Evolutionary conservation across 1,284 basidiomycete species (phyloP), one percentile per base, ranked within the genome.

Genomic region (Ustilago tritici): DNA sequence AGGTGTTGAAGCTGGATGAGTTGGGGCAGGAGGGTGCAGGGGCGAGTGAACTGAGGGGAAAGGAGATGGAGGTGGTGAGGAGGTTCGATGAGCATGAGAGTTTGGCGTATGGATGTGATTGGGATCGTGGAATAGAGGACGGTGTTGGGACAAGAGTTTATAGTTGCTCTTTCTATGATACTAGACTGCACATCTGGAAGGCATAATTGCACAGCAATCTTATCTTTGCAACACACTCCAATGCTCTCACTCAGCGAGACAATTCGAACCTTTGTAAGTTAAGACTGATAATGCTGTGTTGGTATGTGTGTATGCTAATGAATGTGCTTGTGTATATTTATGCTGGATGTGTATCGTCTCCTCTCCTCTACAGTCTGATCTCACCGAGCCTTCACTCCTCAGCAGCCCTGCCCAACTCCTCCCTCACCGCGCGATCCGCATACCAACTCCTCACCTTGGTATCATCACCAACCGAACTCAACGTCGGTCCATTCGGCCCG

Each of bases 111-210:
- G 97, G 97, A 0, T 93, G 90, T 8, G 96, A 99, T 86, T 99
- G 97, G 96, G 92, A 91, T n/a, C 78, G 82, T n/a, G 88, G 84
- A 8, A 11, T 17, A 1, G 83, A 59, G 7, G 84, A 76, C 32
- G 85, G 77, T 1, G 87, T 72, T 60, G 59, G 34, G 55, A 92
- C 90, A 4, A 76, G 93, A 36, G 89, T 98, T 36, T 94, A 91
- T 31, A 96, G 92, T 82, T 97, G 95, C 85, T 98, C 95, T 17
- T 99, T 99, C 87, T 99, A 99, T 85, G 96, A 99, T 86, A 93
- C 95, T 84, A 87, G 89, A 31, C 85, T 98, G 87, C 91, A 92
- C 86, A 82, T 95, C 34, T 99, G 96, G 96, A 43, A 73, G n/a
- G 56, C 61, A 11, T 17, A 43, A 6, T 28, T 28, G 23, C 23